Percentiles rank a stretch among this genome's conserved stretches.
Conservation (phyloP, 2,329 filamentous ascomycete species). For the Paecilomyces niveus region DNA sequence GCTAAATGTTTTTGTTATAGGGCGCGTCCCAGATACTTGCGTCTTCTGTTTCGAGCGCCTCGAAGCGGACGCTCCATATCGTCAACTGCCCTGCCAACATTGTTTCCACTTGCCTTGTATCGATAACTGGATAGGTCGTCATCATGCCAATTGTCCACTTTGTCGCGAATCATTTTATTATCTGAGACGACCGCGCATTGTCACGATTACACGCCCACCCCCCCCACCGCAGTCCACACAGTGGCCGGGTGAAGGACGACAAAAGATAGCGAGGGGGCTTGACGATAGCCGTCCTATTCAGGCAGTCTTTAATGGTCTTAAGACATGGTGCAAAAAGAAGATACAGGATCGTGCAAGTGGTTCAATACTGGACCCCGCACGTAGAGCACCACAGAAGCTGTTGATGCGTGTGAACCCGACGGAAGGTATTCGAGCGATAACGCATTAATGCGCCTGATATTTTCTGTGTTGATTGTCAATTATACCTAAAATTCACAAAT, state of each 20-base stretch:
- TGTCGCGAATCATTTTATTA: slow-evolving; percentile 1
- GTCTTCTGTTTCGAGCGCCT: background rate
- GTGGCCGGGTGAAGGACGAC: background rate
- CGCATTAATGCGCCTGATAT: background rate
- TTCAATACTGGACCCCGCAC: background rate
- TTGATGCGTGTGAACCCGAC: background rate
- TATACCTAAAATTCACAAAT: background rate
- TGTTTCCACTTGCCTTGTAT: slow-evolving; percentile 2
- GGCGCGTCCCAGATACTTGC: background rate
- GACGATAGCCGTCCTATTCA: background rate
- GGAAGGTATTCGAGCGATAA: background rate
- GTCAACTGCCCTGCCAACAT: slow-evolving; percentile 2
- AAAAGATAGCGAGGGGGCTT: too few relatives aligned
- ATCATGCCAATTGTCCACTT: slow-evolving; percentile 1
- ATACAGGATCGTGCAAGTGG: background rate
- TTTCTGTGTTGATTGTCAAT: background rate
- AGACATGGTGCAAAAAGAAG: background rate
- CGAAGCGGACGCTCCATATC: background rate
- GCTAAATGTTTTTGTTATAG: background rate
- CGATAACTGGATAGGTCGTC: slow-evolving; percentile 2
- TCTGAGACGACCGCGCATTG: background rate
- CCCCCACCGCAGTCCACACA: background rate
- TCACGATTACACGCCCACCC: background rate
- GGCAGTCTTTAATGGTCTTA: background rate
- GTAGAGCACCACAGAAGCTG: background rate